A percentile compares a stretch with the other conserved stretches of the same genome.
Conservation (phyloP, 352 stramenopile species). For the Pythium myriotylum region DNA sequence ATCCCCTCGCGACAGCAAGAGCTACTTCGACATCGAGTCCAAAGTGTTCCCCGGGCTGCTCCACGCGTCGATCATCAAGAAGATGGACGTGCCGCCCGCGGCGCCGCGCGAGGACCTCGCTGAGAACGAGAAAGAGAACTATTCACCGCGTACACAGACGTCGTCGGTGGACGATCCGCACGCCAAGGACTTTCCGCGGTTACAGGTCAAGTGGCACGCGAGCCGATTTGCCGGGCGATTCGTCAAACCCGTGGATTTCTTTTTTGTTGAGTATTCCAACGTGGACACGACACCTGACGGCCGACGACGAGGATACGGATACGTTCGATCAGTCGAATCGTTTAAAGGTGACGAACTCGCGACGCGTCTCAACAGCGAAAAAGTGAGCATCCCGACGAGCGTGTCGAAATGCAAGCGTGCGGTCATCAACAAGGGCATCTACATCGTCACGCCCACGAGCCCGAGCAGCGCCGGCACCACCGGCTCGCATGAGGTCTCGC, state of each 20-base stretch:
- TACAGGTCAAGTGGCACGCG: slow-evolving; percentile 87
- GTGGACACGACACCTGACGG: slow-evolving; percentile 70
- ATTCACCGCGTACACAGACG: slow-evolving; percentile 39
- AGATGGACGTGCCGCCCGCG: slow-evolving; percentile 60
- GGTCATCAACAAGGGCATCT: slow-evolving; percentile 83
- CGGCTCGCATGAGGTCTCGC: slow-evolving; percentile 73
- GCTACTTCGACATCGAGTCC: slow-evolving; percentile 81
- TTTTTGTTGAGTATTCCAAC: slow-evolving; percentile 88
- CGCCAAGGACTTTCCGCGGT: slow-evolving; percentile 54
- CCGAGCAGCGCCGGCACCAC: slow-evolving; percentile 32
- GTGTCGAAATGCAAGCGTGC: slow-evolving; percentile 87
- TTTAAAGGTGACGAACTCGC: slow-evolving; percentile 83
- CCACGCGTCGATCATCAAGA: slow-evolving; percentile 79
- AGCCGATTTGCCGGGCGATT: slow-evolving; percentile 81
- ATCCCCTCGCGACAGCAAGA: slow-evolving; percentile 61
- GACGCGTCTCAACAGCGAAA: slow-evolving; percentile 61
- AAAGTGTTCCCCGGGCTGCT: slow-evolving; percentile 81
- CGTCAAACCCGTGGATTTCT: slow-evolving; percentile 84
- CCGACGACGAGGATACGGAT: slow-evolving; percentile 69
- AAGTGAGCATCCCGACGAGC: slow-evolving; percentile 67
- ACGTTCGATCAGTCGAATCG: slow-evolving; percentile 79
- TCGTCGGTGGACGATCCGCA: slow-evolving; percentile 47
- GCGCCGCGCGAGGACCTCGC: slow-evolving; percentile 1
- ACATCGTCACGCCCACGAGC: slow-evolving; percentile 51
- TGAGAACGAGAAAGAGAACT: slow-evolving; percentile 18